Base-by-base conservation (phyloP, 345 rosid species). In the Hirschfeldia incana region DNA sequence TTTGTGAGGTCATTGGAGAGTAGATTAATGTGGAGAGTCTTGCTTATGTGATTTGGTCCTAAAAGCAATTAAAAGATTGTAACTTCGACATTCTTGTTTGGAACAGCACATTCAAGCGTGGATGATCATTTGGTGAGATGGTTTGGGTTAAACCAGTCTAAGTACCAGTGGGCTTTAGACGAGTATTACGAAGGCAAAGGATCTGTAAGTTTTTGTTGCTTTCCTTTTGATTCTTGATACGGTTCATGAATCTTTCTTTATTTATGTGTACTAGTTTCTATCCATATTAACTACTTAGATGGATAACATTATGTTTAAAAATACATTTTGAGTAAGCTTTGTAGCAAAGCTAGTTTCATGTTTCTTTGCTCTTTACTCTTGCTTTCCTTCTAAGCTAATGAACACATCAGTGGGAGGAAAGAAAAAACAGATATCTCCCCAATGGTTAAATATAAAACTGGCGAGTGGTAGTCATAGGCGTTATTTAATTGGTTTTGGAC, bases 131-230 rank as follows among this genome's bases (percentile, higher is more conserved):
- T 96, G 88, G 97, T 97, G 10, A 91, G 94, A n/a, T 96, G 99
- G 99, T 90, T 93, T 78, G 99, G 99, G 32, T 89, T 96, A 82
- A 87, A 96, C 84, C 99, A 92, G 76, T 96, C 99, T 10, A 96
- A 91, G 89, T 96, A 93, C 63, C 99, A 96, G 60, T 96, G 99
- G 99, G 99, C 98, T 33, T 72, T 96, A 83, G 98, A 96, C 58
- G 94, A 92, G 86, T 96, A 96, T 70, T 90, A 91, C 66, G 89
- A 92, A 81, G 83, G 69, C 90, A 96, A 96, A 85, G 92, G 85
- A 78, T 68, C 89, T 85, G 99, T 92, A 88, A 86, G 89, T 53
- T 37, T 27, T 28, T 10, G 21, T 9, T 75, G 21, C 15, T 28
- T 61, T 21, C 3, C 33, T 16, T 72, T 12, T 36, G 34, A 59